Evolutionary conservation across 345 rosid species (phyloP).

Genomic region (Pistacia integerrima): DNA sequence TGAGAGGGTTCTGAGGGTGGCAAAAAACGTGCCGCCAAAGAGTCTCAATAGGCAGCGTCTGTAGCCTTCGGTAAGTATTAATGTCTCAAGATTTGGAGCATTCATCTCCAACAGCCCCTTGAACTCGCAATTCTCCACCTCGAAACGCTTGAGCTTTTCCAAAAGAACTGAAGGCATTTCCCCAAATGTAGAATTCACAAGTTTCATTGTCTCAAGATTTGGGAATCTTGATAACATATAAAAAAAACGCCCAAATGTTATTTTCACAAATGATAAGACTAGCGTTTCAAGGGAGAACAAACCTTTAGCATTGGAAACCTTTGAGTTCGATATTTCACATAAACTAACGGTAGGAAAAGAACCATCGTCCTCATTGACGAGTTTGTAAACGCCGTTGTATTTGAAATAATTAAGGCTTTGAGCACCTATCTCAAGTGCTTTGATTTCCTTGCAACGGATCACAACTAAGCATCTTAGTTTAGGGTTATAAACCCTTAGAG

Average conservation of each 20-base stretch:
- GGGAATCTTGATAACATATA: background rate
- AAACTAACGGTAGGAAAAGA: background rate
- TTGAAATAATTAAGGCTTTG: background rate
- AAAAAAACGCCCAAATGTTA: too few relatives aligned
- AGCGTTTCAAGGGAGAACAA: background rate
- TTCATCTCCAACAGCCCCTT: background rate
- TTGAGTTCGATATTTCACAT: background rate
- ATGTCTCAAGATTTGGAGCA: conserved; percentile 1
- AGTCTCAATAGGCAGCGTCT: background rate
- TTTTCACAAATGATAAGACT: background rate
- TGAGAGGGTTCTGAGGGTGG: background rate
- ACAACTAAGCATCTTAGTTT: background rate
- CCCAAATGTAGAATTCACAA: background rate
- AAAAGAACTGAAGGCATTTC: background rate
- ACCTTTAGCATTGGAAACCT: background rate
- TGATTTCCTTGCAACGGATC: background rate
- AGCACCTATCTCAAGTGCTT: conserved; percentile 1
- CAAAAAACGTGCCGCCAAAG: background rate
- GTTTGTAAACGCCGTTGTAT: background rate
- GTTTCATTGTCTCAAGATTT: background rate
- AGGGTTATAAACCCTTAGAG: background rate
- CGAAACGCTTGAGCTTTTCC: background rate
- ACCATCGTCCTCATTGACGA: background rate
- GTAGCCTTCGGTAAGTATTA: background rate
- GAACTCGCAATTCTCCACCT: background rate